Evolutionary conservation across 352 stramenopile species (phyloP).

Genomic region (Labyrinthula sp.): DNA sequence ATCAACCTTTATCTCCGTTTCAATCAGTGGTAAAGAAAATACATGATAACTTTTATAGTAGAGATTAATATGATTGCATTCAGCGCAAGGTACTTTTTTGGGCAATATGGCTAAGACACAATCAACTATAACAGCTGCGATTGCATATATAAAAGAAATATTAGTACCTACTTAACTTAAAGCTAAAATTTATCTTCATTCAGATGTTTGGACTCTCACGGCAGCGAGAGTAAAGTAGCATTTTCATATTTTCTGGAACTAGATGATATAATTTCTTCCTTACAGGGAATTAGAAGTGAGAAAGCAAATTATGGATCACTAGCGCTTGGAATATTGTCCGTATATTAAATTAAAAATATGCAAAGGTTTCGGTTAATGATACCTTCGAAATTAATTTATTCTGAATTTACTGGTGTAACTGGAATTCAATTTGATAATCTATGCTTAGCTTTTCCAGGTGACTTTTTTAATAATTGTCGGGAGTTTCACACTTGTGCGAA

Average conservation of each 20-base stretch:
- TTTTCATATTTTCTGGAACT: conserved; percentile 98
- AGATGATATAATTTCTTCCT: conserved; percentile 73
- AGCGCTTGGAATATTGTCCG: too few relatives aligned
- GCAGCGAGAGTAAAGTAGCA: conserved; percentile 93
- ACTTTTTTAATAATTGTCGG: too few relatives aligned
- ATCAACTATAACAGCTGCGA: conserved; percentile 68
- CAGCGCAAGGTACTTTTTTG: conserved; percentile 86
- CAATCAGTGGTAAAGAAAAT: conserved; percentile 93
- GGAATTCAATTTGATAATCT: conserved; percentile 80
- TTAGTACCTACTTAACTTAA: conserved; percentile 85
- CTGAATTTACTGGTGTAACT: conserved; percentile 62
- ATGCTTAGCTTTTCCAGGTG: too few relatives aligned
- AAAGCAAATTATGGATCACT: too few relatives aligned
- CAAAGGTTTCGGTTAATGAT: conserved; percentile 28
- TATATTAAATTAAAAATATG: too few relatives aligned
- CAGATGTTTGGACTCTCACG: conserved; percentile 46
- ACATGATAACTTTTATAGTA: conserved; percentile 97
- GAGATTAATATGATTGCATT: conserved; percentile 93
- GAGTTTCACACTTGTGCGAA: too few relatives aligned
- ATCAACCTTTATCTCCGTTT: conserved; percentile 70
- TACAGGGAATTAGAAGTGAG: conserved; percentile 62
- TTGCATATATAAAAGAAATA: conserved; percentile 89
- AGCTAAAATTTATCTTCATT: conserved; percentile 48
- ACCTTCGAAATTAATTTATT: conserved; percentile 27
- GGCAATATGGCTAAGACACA: conserved; percentile 85